phyloP scores from a whole-genome alignment of 768 basidiomycete genomes.

The Lactarius psammicola region DNA sequence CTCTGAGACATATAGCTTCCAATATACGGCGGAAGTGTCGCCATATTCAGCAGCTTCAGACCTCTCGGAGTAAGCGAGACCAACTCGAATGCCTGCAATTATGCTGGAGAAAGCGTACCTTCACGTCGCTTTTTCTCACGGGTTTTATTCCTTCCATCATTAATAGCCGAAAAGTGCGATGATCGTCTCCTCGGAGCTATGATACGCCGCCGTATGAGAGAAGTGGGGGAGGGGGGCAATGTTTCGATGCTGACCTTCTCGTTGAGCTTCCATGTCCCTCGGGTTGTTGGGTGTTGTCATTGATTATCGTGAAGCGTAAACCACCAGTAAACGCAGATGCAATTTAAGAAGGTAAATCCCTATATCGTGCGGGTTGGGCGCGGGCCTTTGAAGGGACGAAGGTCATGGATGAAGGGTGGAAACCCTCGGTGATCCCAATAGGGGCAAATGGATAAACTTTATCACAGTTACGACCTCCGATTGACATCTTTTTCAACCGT shows the following conservation, averaged over 20 bases:
- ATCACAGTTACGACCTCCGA: background rate
- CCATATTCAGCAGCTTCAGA: slow-evolving; percentile 11
- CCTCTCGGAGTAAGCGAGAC: background rate
- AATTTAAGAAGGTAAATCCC: background rate
- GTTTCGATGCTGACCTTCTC: background rate
- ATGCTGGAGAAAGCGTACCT: background rate
- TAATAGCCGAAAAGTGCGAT: background rate
- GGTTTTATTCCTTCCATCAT: background rate
- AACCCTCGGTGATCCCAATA: background rate
- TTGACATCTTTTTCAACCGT: background rate
- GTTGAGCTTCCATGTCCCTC: background rate
- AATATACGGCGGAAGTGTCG: slow-evolving; percentile 23
- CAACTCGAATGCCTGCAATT: background rate
- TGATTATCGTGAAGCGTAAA: background rate
- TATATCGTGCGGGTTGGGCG: background rate
- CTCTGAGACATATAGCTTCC: slow-evolving; percentile 24
- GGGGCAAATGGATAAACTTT: background rate
- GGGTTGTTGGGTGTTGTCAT: background rate
- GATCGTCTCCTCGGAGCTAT: background rate
- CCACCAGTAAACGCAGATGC: background rate
- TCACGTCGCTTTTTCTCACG: slow-evolving; percentile 1
- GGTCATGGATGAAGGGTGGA: background rate
- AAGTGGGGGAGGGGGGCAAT: background rate
- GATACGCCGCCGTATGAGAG: background rate
- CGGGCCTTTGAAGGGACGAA: background rate